A percentile compares a stretch with the other conserved stretches of the same genome.
Conservation (phyloP, 768 basidiomycete genomes). For the Suillus alpinus region DNA sequence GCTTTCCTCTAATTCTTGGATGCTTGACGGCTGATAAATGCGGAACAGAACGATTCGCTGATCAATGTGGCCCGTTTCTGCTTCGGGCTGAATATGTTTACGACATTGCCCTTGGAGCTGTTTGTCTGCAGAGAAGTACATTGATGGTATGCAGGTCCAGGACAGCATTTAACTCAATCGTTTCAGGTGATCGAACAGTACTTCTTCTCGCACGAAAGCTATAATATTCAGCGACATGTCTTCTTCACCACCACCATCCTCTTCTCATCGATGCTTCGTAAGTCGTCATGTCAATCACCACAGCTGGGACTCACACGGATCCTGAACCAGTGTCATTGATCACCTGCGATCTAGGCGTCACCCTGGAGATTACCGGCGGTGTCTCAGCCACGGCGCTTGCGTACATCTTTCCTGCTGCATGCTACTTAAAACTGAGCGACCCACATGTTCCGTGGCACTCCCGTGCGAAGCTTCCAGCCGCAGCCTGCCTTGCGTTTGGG, state of each 20-base stretch:
- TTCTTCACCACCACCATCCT: constrained; percentile 89
- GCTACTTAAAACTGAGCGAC: constrained; percentile 75
- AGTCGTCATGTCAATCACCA: constrained; percentile 21
- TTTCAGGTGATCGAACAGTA: constrained; percentile 88
- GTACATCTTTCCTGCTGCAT: constrained; percentile 88
- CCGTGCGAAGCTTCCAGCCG: constrained; percentile 72
- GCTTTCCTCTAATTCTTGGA: constrained; percentile 10
- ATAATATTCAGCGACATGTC: constrained; percentile 79
- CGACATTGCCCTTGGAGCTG: constrained; percentile 91
- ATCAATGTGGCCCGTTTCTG: constrained; percentile 96
- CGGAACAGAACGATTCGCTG: constrained; percentile 64
- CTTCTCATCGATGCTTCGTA: constrained; percentile 79
- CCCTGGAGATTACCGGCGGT: constrained; percentile 98
- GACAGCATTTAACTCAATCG: background rate
- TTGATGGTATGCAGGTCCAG: background rate
- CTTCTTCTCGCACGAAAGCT: constrained; percentile 88
- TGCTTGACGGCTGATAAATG: background rate
- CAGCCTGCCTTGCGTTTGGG: constrained; percentile 72
- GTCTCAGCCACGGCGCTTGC: constrained; percentile 88
- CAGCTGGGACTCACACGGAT: background rate
- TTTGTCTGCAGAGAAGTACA: constrained; percentile 95
- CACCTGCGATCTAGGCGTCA: constrained; percentile 97
- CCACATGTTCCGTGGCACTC: constrained; percentile 60
- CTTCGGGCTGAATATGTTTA: constrained; percentile 97
- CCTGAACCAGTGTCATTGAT: constrained; percentile 72